Evolutionary conservation across 208 protist genomes (phyloP), one percentile per base, ranked within the genome.

Genomic region (Trypanosoma mega): DNA sequence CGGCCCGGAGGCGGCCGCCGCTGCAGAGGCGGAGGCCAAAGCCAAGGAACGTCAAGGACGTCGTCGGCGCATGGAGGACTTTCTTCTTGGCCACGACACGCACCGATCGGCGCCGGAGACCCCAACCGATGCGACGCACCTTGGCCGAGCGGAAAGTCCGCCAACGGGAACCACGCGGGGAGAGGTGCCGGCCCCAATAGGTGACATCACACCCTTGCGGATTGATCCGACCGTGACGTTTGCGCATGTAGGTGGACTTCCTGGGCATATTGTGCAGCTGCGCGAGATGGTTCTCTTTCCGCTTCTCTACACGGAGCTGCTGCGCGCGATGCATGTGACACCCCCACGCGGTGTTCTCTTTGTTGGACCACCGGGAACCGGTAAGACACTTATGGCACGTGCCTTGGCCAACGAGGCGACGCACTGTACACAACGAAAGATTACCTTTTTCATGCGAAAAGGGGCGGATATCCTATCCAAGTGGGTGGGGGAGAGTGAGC

Each of bases 341-440:
- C 82, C 75, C 85, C 98, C 74, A 88, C 98, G 76, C 96, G 98
- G 98, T 14, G 96, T 99, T 20, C 85, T 99, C 16, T 93, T 99
- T 37, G 99, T 99, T 57, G 98, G 99, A 0, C 98, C 98, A 12
- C 98, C 99, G 11, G 99, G 99, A 20, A 99, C 98, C 0, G 99
- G 98, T 23, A 99, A 99, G 79, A 99, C 99, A 2, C 82, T 99
- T 9, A 90, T 98, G 63, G 99, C 99, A 0, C 76, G 98, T 46
- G 99, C 99, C 5, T 91, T 99, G n/a, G 99, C 99, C 12, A 99
- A 99, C 52, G 74, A 98, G 59, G 98, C 98, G 4, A 89, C 87
- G 30, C 97, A 98, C 51, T 91, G 87, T 27, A 75, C 97, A n/a
- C 62, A 66, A 30, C 78, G 69, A 29, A 79, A 80, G 37, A 85